Evolutionary conservation across 208 protist species (phyloP), one percentile per base, ranked within the genome.

Genomic region (Acanthamoeba royreba): DNA sequence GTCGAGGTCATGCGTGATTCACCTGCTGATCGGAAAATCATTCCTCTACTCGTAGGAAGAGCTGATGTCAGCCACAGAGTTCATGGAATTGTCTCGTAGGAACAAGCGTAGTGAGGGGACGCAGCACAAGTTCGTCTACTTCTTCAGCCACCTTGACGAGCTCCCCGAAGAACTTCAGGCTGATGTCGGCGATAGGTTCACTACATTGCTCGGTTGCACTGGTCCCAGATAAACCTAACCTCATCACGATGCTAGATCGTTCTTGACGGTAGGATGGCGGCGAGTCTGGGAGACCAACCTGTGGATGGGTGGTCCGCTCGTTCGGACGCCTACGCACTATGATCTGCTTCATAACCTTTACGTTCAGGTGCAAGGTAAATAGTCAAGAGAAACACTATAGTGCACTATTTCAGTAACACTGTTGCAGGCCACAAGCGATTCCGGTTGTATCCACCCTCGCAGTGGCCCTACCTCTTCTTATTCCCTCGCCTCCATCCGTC

Each of bases 321-420:
- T 91, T 11, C 35, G 40, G 22, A 74, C 85, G 35, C 85, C 85
- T 19, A 28, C 38, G 22, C 85, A 91, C 43, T 91, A 91, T 42
- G 85, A 91, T 33, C 52, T 91, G 31, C 55, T 91, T 2, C 85
- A 91, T 53, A 91, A 91, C 58, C 72, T 91, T 22, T 91, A 91
- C 58, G 85, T 91, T 19, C 85, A 91, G 35, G 49, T 91, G 17
- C 85, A 72, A 28, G 85, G 66, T 77, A 2, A 4, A 33, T 33
- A 13, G 5, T n/a, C 61, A 0, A 9, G 55, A 22, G 55, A 38
- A 25, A 55, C 49, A 55, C 49, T 66, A 8, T 8, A 31, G 5
- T 17, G 49, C 49, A 9, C 49, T 55, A 55, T 19, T 55, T 22
- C 19, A 19, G 8, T 17, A 63, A 35, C 55, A 33, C 13, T n/a